These are phyloP conservation scores for Eucalyptus curtisii DNA, from an alignment of 345 rosid species.

Conservation along the genomic window DNA sequence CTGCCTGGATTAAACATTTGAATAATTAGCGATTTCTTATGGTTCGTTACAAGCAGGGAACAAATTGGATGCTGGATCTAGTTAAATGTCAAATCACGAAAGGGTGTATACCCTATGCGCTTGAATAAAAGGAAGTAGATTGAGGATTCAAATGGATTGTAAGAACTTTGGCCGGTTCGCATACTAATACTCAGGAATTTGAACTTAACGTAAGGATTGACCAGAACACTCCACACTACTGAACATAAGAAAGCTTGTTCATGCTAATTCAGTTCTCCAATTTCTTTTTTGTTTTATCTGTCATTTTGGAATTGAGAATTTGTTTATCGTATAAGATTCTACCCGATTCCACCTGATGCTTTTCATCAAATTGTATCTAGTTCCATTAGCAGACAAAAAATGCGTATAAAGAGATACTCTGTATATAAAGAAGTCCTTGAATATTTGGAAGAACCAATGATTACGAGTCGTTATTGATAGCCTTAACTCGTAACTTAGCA, in stretches of 20 bases:
- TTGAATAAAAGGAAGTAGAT: neutral
- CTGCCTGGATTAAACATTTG: slow-evolving; percentile 33
- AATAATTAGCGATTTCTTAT: neutral
- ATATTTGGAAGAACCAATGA: neutral
- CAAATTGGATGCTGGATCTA: neutral
- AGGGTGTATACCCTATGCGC: too few species aligned
- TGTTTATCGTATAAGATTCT: neutral
- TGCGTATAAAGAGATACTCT: neutral
- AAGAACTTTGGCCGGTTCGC: neutral
- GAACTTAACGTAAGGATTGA: neutral
- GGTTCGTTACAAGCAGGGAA: neutral
- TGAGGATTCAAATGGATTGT: neutral
- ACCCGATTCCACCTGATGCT: neutral
- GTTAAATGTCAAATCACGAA: too few species aligned
- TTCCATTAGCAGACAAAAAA: neutral
- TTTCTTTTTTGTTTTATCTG: neutral
- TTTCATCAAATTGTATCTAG: neutral
- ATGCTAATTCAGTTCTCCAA: neutral
- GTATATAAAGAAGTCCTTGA: neutral
- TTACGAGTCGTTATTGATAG: neutral
- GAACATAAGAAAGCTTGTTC: neutral
- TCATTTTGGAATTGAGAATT: neutral
- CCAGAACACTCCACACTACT: neutral
- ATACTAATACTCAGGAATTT: neutral
- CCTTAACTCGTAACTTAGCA: neutral